These are phyloP conservation scores for Russula vinacea DNA, from an alignment of 768 basidiomycete genomes.

Conservation along the genomic window DNA sequence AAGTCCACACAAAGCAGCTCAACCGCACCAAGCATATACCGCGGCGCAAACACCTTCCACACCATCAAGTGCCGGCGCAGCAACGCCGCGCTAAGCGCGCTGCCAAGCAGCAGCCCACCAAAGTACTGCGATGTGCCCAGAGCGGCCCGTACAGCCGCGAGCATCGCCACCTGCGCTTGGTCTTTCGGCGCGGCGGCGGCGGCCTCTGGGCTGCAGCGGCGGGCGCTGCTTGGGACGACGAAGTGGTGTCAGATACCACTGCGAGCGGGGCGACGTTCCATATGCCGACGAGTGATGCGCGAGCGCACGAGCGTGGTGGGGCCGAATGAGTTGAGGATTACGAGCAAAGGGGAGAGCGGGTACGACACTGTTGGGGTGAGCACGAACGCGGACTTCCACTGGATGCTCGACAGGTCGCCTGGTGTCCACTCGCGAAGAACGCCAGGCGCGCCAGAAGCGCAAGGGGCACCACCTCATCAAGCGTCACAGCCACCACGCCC, in stretches of 20 bases:
- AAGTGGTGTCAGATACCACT: background rate
- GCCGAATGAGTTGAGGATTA: conserved; percentile 75
- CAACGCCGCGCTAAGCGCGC: conserved; percentile 68
- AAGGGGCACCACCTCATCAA: conserved; percentile 69
- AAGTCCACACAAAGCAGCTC: conserved; percentile 69
- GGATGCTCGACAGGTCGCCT: conserved; percentile 85
- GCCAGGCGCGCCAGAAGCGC: conserved; percentile 71
- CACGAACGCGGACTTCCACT: conserved; percentile 94
- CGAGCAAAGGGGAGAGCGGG: conserved; percentile 70
- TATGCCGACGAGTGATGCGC: conserved; percentile 68
- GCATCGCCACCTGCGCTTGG: conserved; percentile 26
- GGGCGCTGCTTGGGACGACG: no score
- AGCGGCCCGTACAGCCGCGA: conserved; percentile 10
- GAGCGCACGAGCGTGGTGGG: conserved; percentile 61
- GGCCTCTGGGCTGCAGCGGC: no score
- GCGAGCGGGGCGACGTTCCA: conserved; percentile 78
- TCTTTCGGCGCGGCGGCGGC: no score
- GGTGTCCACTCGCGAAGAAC: conserved; percentile 91
- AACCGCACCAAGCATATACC: conserved; percentile 79
- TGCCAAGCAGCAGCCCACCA: conserved; percentile 58
- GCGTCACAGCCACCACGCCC: conserved; percentile 32
- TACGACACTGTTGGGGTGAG: conserved; percentile 66
- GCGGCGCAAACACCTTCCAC: conserved; percentile 97
- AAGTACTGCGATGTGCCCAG: conserved; percentile 67
- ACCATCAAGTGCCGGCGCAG: conserved; percentile 90